Conservation (phyloP, 169 alveolate genomes). For the Cryptosporidium parvum region DNA sequence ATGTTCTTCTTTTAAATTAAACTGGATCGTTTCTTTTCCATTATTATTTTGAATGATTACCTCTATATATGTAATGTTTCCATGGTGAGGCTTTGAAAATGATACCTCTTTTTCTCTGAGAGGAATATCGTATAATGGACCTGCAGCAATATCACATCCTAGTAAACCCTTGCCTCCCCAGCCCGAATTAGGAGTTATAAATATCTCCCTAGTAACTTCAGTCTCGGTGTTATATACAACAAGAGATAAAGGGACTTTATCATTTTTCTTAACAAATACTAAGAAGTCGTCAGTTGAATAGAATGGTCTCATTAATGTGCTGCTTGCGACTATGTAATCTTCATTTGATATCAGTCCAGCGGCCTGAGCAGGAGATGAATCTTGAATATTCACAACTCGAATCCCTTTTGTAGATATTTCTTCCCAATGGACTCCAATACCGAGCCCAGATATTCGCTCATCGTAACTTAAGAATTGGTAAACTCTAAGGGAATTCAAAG, state of each 20-base stretch:
- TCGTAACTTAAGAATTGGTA: constrained; percentile 32
- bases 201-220: constrained; percentile 35
- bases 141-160: constrained; percentile 72
- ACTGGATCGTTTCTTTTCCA: not conserved
- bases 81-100: constrained; percentile 5
- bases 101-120: constrained; percentile 42
- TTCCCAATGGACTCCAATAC: constrained; percentile 73
- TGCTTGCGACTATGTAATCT: constrained; percentile 61
- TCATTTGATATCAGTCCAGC: constrained; percentile 42
- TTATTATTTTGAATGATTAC: not conserved
- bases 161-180: constrained; percentile 74
- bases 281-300: constrained; percentile 69
- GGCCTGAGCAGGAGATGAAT: constrained; percentile 52
- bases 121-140: constrained; percentile 47
- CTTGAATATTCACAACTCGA: constrained; percentile 28
- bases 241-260: not conserved
- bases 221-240: constrained; percentile 53
- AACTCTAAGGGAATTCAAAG: constrained; percentile 21
- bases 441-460: constrained; percentile 28
- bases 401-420: constrained; percentile 49
- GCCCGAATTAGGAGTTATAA: constrained; percentile 29
- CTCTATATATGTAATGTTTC: not conserved
- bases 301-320: constrained; percentile 35
- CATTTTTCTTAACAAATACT: constrained; percentile 33
- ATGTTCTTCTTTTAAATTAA: not conserved